Percentiles rank a stretch among this genome's conserved stretches.
Conservation (phyloP, 2,329 filamentous ascomycete genomes). For the Cladobotryum protrusum region DNA sequence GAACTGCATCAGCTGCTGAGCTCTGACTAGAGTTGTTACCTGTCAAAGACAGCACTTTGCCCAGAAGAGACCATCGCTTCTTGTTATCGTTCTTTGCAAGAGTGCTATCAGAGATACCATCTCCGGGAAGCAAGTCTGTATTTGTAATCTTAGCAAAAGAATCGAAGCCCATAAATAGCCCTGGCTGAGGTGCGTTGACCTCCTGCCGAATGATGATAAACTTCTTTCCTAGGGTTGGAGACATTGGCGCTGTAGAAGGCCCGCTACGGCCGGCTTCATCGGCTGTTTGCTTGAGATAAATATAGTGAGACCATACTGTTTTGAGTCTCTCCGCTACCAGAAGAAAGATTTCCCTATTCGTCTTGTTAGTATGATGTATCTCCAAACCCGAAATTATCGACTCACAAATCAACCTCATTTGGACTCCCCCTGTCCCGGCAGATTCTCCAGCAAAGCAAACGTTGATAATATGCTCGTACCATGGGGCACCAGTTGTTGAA, state of each 20-base stretch:
- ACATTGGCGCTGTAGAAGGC: constrained; percentile 74
- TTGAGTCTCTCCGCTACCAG: constrained; percentile 62
- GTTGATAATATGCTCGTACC: constrained; percentile 90
- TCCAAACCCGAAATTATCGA: constrained; percentile 15
- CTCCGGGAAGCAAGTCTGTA: constrained; percentile 18
- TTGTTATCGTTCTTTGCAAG: constrained; percentile 40
- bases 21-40: constrained; percentile 12
- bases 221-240: constrained; percentile 75
- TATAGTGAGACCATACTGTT: constrained; percentile 71
- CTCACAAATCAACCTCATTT: constrained; percentile 62
- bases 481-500: constrained; percentile 96
- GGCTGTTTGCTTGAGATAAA: constrained; percentile 65
- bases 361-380: constrained; percentile 18
- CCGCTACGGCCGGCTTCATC: constrained; percentile 47
- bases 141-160: constrained; percentile 29
- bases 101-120: constrained; percentile 20
- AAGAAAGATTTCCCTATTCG: constrained; percentile 60
- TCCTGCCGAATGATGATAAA: constrained; percentile 88
- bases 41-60: constrained; percentile 50
- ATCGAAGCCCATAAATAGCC: constrained; percentile 46
- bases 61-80: constrained; percentile 58
- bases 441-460: constrained; percentile 81
- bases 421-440: constrained; percentile 67
- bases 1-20: constrained; percentile 7
- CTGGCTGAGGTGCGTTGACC: constrained; percentile 39